These are phyloP conservation scores for Salix arbutifolia DNA, from an alignment of 345 rosid genomes.

Conservation along the genomic window DNA sequence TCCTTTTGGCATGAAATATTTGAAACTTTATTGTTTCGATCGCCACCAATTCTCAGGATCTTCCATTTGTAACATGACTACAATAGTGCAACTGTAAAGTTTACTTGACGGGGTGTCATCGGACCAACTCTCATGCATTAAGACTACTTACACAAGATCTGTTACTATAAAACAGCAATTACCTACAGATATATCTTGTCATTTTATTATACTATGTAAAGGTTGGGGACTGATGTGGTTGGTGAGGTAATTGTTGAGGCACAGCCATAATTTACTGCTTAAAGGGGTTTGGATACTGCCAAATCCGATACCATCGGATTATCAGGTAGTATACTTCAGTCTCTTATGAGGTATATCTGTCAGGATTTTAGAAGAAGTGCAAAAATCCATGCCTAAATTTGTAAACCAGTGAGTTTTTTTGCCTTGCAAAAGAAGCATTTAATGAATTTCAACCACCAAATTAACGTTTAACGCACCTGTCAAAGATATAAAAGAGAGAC, in stretches of 20 bases:
- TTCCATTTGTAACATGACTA: neutral
- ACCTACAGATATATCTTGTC: neutral
- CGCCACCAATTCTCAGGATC: neutral
- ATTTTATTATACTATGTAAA: neutral
- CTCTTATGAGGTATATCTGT: neutral
- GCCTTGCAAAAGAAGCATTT: neutral
- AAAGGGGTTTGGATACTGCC: neutral
- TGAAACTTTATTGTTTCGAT: neutral
- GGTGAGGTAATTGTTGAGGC: neutral
- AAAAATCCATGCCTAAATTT: neutral
- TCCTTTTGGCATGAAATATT: neutral
- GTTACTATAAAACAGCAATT: neutral
- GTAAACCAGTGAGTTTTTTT: neutral
- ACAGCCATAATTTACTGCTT: neutral
- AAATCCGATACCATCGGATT: neutral
- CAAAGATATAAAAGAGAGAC: neutral
- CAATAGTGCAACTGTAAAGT: neutral
- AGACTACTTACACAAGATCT: neutral
- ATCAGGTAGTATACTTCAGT: neutral
- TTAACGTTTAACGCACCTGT: neutral
- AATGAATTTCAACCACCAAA: neutral
- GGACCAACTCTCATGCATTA: neutral
- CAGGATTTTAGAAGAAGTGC: slow-evolving; percentile 12
- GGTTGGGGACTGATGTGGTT: neutral
- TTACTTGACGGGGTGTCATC: neutral